These are phyloP conservation scores for Leccinellum albellum DNA, from an alignment of 768 basidiomycete genomes.

Conservation along the genomic window DNA sequence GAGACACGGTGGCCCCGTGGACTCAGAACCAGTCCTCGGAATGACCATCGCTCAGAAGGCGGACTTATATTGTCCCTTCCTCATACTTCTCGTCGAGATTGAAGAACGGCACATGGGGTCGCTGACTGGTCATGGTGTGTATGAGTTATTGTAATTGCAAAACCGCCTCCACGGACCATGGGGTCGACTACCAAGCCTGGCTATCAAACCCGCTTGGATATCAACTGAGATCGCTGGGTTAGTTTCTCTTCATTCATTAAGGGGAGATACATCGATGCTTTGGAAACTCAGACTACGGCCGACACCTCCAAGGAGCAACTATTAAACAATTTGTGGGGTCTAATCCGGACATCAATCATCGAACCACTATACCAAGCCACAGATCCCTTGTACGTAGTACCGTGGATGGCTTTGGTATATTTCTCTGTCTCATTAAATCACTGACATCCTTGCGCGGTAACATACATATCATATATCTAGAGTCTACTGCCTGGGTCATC, in stretches of 20 bases:
- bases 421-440: neutral
- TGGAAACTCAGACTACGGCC: neutral
- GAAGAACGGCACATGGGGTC: conserved; percentile 20
- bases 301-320: neutral
- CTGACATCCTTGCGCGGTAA: neutral
- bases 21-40: neutral
- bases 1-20: neutral
- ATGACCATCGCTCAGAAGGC: neutral
- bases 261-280: neutral
- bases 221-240: neutral
- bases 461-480: neutral
- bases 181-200: neutral
- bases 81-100: neutral
- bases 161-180: neutral
- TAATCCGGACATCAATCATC: neutral
- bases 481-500: neutral
- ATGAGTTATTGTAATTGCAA: neutral
- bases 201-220: neutral
- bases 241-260: neutral
- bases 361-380: neutral
- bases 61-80: neutral
- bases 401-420: neutral
- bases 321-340: neutral
- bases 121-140: neutral
- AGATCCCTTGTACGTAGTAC: too few species aligned